Evolutionary conservation across 345 rosid species (phyloP).

Genomic region (Melaleuca quinquenervia): DNA sequence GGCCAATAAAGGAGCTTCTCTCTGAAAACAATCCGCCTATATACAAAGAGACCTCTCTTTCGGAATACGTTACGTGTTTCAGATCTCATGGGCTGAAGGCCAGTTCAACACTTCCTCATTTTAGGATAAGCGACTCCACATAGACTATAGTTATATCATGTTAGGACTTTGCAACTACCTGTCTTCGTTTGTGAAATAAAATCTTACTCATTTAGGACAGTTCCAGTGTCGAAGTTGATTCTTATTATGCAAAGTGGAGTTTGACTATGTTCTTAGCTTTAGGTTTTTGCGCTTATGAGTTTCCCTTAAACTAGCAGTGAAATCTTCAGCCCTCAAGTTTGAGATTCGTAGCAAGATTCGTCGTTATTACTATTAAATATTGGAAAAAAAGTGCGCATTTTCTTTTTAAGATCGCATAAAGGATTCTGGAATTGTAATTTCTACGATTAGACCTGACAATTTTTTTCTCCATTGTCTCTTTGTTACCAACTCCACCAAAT

Average conservation of each 20-base stretch:
- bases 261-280: not conserved
- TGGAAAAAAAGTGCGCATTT: not conserved
- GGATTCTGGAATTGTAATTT: too few relatives aligned
- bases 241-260: not conserved
- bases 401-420: not conserved
- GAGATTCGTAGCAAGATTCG: not conserved
- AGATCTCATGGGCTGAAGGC: slow-evolving; percentile 33
- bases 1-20: slow-evolving; percentile 20
- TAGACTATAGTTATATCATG: not conserved
- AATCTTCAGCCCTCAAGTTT: not conserved
- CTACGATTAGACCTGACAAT: too few relatives aligned
- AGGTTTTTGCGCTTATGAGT: not conserved
- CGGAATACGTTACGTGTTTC: slow-evolving; percentile 21
- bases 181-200: not conserved
- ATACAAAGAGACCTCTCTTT: slow-evolving; percentile 20
- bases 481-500: not conserved
- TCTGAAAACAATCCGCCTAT: slow-evolving; percentile 15
- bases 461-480: not conserved
- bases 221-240: not conserved
- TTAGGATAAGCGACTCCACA: not conserved
- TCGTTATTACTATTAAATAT: not conserved
- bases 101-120: slow-evolving; percentile 23
- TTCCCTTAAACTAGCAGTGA: not conserved
- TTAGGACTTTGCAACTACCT: not conserved
- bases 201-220: not conserved